Evolutionary conservation across 352 stramenopile genomes (phyloP).

Genomic region (Phytophthora quininea): DNA sequence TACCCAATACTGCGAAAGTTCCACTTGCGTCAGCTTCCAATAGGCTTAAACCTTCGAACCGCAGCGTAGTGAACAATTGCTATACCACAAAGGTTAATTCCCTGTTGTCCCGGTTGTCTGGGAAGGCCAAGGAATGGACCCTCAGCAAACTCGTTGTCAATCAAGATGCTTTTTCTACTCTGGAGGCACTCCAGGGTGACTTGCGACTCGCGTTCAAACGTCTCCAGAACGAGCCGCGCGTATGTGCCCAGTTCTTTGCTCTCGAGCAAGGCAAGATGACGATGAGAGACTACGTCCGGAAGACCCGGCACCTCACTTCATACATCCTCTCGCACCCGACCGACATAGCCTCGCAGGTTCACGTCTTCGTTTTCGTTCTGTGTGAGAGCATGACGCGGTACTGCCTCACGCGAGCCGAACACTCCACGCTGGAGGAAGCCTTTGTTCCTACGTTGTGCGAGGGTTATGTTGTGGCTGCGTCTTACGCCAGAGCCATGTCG

Average conservation of each 20-base stretch:
- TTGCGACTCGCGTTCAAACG: constrained; percentile 21
- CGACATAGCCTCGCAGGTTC: constrained; percentile 16
- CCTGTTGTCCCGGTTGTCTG: constrained; percentile 18
- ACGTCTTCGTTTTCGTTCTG: constrained; percentile 24
- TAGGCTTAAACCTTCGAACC: too few species aligned
- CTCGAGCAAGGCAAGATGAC: constrained; percentile 24
- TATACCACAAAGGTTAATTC: constrained; percentile 13
- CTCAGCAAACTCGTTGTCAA: constrained; percentile 17
- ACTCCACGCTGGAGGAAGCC: constrained; percentile 10
- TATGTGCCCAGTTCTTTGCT: constrained; percentile 10
- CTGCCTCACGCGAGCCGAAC: constrained; percentile 10
- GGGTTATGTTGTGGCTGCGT: constrained; percentile 14
- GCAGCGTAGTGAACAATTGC: too few species aligned
- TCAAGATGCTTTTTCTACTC: constrained; percentile 7
- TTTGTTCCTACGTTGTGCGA: constrained; percentile 21
- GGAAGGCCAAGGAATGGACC: constrained; percentile 23
- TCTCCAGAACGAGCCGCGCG: constrained; percentile 24
- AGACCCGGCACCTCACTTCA: constrained; percentile 4
- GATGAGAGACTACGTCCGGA: constrained; percentile 19
- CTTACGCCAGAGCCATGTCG: not conserved
- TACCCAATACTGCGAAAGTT: too few species aligned
- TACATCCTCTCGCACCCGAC: constrained; percentile 11
- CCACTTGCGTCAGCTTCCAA: too few species aligned
- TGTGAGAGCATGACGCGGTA: constrained; percentile 14
- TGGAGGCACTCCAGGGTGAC: constrained; percentile 13